phyloP scores from a whole-genome alignment of 2,329 filamentous ascomycete species.

The Aspergillus sojae region DNA sequence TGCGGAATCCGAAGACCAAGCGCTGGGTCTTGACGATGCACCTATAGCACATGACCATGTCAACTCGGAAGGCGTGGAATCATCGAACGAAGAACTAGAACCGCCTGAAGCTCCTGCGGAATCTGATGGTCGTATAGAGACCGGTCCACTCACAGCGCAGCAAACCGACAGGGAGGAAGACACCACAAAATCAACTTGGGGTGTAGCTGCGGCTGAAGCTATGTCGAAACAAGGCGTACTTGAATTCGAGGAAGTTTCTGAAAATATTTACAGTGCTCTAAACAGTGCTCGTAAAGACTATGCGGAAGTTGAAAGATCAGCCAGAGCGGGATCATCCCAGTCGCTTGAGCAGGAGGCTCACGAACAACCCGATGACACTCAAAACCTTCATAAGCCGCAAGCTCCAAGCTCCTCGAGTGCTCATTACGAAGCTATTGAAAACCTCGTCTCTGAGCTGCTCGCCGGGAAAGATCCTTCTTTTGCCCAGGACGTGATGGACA shows the following conservation, averaged over 20 bases:
- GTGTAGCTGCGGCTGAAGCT: slow-evolving; percentile 56
- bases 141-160: neutral
- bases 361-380: slow-evolving; percentile 42
- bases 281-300: neutral
- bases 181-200: slow-evolving; percentile 45
- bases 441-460: slow-evolving; percentile 75
- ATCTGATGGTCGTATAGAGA: neutral
- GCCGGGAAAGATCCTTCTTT: slow-evolving; percentile 77
- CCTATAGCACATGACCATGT: neutral
- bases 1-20: slow-evolving; percentile 7
- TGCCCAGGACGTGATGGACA: slow-evolving; percentile 75
- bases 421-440: slow-evolving; percentile 67
- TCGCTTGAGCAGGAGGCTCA: slow-evolving; percentile 37
- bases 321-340: neutral
- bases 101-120: neutral
- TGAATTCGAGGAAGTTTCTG: neutral
- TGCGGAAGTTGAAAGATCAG: neutral
- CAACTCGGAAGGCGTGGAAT: neutral
- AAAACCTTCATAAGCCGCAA: neutral
- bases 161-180: neutral
- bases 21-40: slow-evolving; percentile 5
- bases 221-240: slow-evolving; percentile 42
- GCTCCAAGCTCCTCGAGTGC: neutral
- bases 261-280: neutral
- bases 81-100: neutral